Evolutionary conservation across 768 basidiomycete species (phyloP).

Genomic region (Pisolithus microcarpus): DNA sequence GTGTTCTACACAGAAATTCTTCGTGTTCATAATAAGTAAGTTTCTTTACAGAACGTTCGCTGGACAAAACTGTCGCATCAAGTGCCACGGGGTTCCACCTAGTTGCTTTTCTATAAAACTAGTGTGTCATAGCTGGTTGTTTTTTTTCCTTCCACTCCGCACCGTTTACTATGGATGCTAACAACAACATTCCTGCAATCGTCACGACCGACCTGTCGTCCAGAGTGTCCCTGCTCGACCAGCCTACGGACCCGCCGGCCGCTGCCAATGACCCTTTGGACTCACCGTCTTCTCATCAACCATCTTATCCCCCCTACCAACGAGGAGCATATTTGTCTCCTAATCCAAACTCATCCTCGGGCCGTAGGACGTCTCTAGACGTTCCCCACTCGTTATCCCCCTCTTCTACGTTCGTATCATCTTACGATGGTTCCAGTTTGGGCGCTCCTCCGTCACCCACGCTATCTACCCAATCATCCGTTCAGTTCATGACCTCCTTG

Average conservation of each 20-base stretch:
- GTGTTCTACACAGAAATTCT: neutral
- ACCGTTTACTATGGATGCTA: slow-evolving; percentile 11
- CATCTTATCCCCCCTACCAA: neutral
- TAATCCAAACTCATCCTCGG: neutral
- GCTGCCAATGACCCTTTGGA: neutral
- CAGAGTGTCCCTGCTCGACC: slow-evolving; percentile 15
- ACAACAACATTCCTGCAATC: slow-evolving; percentile 26
- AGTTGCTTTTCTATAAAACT: slow-evolving; percentile 6
- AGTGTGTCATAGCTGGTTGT: neutral
- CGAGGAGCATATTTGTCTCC: slow-evolving; percentile 21
- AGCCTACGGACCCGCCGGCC: neutral
- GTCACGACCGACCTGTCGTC: slow-evolving; percentile 31
- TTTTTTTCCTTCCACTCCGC: neutral
- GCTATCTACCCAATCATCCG: slow-evolving; percentile 56
- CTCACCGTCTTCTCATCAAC: neutral
- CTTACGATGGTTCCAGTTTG: slow-evolving; percentile 36
- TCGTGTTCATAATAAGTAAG: neutral
- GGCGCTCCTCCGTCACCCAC: slow-evolving; percentile 67
- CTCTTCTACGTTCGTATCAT: slow-evolving; percentile 27
- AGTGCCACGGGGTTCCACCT: neutral
- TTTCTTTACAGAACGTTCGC: neutral
- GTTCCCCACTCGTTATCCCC: slow-evolving; percentile 23
- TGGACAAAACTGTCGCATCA: no score
- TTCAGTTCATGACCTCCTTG: slow-evolving; percentile 49
- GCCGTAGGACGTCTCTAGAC: slow-evolving; percentile 25